Conservation (phyloP, 352 stramenopile species). For the Pythium insidiosum region DNA sequence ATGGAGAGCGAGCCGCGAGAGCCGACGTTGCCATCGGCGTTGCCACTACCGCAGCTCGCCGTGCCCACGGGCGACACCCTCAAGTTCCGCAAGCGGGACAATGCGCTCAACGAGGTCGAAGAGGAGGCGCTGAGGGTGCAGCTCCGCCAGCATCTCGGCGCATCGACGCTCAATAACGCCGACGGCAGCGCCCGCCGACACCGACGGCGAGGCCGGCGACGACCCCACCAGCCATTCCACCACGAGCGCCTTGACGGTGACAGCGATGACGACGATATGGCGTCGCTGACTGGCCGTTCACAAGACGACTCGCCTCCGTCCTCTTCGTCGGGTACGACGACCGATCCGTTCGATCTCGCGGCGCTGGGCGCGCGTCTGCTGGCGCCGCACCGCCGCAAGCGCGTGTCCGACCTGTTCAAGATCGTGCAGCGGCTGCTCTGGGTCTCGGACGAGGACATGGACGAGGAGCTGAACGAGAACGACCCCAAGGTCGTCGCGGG, state of each 20-base stretch:
- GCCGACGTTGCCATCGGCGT: too few species aligned
- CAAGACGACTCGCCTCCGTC: too few species aligned
- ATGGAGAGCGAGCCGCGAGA: too few species aligned
- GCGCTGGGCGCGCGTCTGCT: slow-evolving; percentile 18
- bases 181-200: background rate
- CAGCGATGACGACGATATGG: too few species aligned
- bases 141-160: slow-evolving; percentile 36
- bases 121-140: slow-evolving; percentile 35
- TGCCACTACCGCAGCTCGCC: slow-evolving; percentile 22
- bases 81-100: slow-evolving; percentile 30
- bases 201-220: slow-evolving; percentile 2
- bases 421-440: slow-evolving; percentile 29
- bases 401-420: slow-evolving; percentile 22
- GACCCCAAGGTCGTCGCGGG: slow-evolving; percentile 41
- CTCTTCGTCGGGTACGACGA: background rate
- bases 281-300: slow-evolving; percentile 7
- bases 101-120: slow-evolving; percentile 35
- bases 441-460: slow-evolving; percentile 40
- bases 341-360: slow-evolving; percentile 10
- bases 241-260: too few species aligned
- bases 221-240: slow-evolving; percentile 2
- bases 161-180: slow-evolving; percentile 1
- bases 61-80: slow-evolving; percentile 26
- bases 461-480: slow-evolving; percentile 37
- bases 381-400: slow-evolving; percentile 12